A percentile compares a stretch with the other conserved stretches of the same genome.
Conservation (phyloP, 495 filamentous ascomycete genomes). For the Trichoderma gamsii region DNA sequence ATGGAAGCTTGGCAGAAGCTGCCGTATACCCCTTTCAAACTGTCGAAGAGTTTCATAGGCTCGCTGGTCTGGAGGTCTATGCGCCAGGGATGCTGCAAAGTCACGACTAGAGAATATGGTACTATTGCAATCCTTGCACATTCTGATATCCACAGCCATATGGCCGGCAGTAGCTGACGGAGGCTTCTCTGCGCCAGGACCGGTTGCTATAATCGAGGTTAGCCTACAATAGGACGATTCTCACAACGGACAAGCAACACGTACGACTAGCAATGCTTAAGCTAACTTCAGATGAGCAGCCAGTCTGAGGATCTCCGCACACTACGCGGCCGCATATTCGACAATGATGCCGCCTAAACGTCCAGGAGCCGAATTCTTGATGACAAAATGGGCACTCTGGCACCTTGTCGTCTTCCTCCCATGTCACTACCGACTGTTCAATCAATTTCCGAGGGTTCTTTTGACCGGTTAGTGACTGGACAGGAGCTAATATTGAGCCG, state of each 20-base stretch:
- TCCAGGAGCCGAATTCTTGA: conserved; percentile 86
- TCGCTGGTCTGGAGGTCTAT: conserved; percentile 67
- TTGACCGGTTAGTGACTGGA: conserved; percentile 35
- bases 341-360: conserved; percentile 89
- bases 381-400: conserved; percentile 83
- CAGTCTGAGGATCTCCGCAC: conserved; percentile 77
- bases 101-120: conserved; percentile 82
- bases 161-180: conserved; percentile 31
- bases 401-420: conserved; percentile 87
- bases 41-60: conserved; percentile 83
- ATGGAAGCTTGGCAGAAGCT: conserved; percentile 83
- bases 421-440: conserved; percentile 87
- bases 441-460: conserved; percentile 65
- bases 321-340: conserved; percentile 88
- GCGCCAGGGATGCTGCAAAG: conserved; percentile 62
- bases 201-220: conserved; percentile 31
- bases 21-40: conserved; percentile 81
- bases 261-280: conserved; percentile 65
- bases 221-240: conserved; percentile 8
- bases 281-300: conserved; percentile 77
- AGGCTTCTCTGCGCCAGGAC: conserved; percentile 56
- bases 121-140: conserved; percentile 83
- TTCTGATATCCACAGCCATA: conserved; percentile 72
- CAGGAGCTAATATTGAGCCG: conserved; percentile 28
- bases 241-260: conserved; percentile 31